Base-by-base conservation (phyloP, 345 rosid genomes). In the Trapa incisa region DNA sequence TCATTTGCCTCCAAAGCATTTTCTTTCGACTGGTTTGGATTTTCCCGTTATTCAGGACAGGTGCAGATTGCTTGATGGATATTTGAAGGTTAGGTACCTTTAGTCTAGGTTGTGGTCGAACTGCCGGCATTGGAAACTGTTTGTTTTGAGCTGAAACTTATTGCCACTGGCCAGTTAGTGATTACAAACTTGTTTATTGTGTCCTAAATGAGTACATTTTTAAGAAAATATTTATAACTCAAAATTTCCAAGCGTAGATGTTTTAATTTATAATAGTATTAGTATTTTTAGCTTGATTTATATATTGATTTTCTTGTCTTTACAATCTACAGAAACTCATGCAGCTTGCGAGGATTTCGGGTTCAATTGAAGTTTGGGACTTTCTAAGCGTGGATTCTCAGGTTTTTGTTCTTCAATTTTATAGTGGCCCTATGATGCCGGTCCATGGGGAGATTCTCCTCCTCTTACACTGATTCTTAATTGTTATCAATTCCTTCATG, bases 311-410 rank as follows among this genome's bases (percentile, higher is more conserved):
- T 36, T 29, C 35, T 64, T 63, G 6, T 33, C 73, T 57, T 56
- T 74, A 35, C 72, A 66, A 66, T 81, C 71, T 65, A 68, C 93
- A 91, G 99, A 84, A 81, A 78, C 86, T 95, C 52, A 76, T 95
- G 83, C 96, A 86, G 79, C 87, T 85, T 78, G 96, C 95, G 66
- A 87, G 81, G 71, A 71, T 95, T 80, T 91, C 99, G 50, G 97
- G 96, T 75, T 95, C 97, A 13, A 85, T 95, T 77, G 99, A 95
- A 77, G 97, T 95, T 71, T 89, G 99, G 99, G 97, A 91, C 83
- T 95, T 95, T 70, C 85, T 95, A 68, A 89, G 92, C 64, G 90
- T 95, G 70, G 99, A 95, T 82, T 95, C 99, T 45, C 99, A 91
- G 99, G 99, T 91, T 79, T 73, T 52, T 68, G 48, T 37, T 32